phyloP scores from a whole-genome alignment of 2,329 filamentous ascomycete species.

The Sclerotinia minor region DNA sequence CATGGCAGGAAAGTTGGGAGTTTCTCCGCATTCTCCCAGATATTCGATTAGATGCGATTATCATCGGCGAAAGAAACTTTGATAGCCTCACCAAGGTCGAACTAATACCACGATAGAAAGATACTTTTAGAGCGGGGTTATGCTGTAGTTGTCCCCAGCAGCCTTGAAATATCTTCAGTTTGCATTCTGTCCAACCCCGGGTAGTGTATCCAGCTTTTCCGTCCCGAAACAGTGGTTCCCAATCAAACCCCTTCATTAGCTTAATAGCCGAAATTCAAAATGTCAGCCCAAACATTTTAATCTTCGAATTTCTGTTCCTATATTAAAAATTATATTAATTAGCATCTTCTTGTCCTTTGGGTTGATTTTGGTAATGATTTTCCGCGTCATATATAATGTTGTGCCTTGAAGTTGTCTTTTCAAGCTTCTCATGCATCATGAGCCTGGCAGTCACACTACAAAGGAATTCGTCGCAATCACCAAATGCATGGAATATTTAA shows the following conservation, averaged over 20 bases:
- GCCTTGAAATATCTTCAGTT: background rate
- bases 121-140: background rate
- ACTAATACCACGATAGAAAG: background rate
- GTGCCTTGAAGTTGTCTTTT: background rate
- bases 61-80: too few species aligned
- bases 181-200: slow-evolving; percentile 4
- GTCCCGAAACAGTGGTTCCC: slow-evolving; percentile 17
- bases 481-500: background rate
- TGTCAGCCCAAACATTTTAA: background rate
- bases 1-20: background rate
- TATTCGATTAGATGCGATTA: background rate
- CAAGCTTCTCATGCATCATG: background rate
- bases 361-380: background rate
- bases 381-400: background rate
- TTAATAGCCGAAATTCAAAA: slow-evolving; percentile 21
- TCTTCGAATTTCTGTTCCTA: slow-evolving; percentile 1
- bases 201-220: slow-evolving; percentile 2
- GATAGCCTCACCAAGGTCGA: background rate
- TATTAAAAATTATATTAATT: background rate
- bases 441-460: background rate
- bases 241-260: slow-evolving; percentile 17
- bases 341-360: background rate
- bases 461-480: background rate
- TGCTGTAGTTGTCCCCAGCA: background rate
- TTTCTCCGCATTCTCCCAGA: background rate